phyloP scores from a whole-genome alignment of 345 rosid genomes.

The Hibiscus trionum region DNA sequence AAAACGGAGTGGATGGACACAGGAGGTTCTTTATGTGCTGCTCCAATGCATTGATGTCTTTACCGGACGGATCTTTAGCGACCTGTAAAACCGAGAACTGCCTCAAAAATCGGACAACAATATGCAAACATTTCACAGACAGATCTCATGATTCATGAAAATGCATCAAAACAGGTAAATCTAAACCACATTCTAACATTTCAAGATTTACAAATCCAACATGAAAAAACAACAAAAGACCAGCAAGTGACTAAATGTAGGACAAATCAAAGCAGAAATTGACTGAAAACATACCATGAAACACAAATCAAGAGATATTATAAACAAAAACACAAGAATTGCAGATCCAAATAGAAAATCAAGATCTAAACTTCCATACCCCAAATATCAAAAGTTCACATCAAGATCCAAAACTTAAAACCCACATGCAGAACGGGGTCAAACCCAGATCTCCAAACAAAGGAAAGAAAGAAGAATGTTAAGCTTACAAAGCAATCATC shows the following conservation, averaged over 20 bases:
- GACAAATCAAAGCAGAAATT: background rate
- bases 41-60: conserved; percentile 78
- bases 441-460: conserved; percentile 7
- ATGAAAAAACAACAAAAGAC: background rate
- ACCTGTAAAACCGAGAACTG: conserved; percentile 34
- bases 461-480: background rate
- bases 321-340: background rate
- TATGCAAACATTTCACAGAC: background rate
- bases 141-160: background rate
- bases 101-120: background rate
- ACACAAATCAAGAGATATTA: conserved; percentile 13
- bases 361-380: conserved; percentile 3
- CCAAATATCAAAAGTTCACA: background rate
- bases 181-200: background rate
- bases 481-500: conserved; percentile 86
- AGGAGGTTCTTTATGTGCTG: conserved; percentile 85
- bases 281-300: background rate
- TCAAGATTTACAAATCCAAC: background rate
- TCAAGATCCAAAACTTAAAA: background rate
- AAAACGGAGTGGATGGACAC: conserved; percentile 66
- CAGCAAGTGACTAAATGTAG: background rate
- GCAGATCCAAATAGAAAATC: conserved; percentile 14
- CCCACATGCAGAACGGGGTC: background rate
- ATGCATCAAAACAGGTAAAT: conserved; percentile 7
- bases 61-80: conserved; percentile 80